Conservation (phyloP, 2,329 filamentous ascomycete species). For the Xylariaceae sp. region DNA sequence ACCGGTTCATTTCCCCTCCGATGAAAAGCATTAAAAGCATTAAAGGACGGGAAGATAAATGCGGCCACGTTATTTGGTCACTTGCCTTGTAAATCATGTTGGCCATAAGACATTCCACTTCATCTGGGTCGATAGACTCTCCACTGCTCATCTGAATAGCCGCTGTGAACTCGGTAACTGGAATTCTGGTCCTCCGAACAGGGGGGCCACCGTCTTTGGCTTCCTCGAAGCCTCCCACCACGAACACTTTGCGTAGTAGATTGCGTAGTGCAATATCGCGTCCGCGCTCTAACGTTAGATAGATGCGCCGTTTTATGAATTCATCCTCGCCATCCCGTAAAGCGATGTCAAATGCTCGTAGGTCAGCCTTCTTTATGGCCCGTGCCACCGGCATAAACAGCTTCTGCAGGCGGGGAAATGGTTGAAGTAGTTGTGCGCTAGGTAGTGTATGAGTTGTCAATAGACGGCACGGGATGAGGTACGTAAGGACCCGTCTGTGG, state of each 20-base stretch:
- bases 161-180: conserved; percentile 82
- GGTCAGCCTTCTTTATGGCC: conserved; percentile 82
- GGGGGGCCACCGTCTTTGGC: conserved; percentile 70
- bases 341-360: conserved; percentile 82
- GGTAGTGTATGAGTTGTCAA: conserved; percentile 88
- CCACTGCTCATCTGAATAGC: conserved; percentile 77
- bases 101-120: conserved; percentile 92
- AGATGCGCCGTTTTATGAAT: conserved; percentile 91
- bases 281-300: conserved; percentile 89
- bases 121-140: conserved; percentile 78
- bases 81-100: conserved; percentile 98
- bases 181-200: conserved; percentile 76
- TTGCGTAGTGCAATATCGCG: conserved; percentile 93
- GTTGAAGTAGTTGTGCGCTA: conserved; percentile 70
- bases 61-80: background rate
- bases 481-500: conserved; percentile 82
- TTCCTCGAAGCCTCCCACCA: conserved; percentile 82
- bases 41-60: too few species aligned
- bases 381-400: conserved; percentile 79
- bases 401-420: conserved; percentile 75
- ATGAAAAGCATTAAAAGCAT: too few species aligned
- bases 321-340: conserved; percentile 84
- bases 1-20: background rate
- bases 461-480: conserved; percentile 91
- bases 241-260: conserved; percentile 87